Base-by-base conservation (phyloP, 192 early-diverging fungal species). In the Gaertneriomyces sp. region DNA sequence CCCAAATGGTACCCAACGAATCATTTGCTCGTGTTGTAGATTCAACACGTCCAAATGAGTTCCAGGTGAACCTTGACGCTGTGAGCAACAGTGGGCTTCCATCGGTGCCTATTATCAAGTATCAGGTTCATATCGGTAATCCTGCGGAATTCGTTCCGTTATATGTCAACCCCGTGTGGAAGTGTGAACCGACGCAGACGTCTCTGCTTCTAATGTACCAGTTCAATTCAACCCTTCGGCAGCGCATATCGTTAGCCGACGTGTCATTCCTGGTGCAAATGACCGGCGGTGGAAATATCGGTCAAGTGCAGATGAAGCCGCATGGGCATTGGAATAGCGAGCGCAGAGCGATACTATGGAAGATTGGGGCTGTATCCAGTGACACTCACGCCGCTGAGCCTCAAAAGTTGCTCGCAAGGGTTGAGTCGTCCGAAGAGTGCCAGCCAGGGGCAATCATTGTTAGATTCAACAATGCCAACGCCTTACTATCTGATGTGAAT, bases 261-360 rank as follows among this genome's bases (percentile, higher is more conserved):
- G 46, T 80, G 1, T 58, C 65, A 10, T 61, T 80, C 56, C 58
- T 76, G 3, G 74, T 74, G 7, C 64, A 53, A 7, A 43, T 76
- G 5, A 49, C 20, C 7, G 72, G 63, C 19, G 69, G 71, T 4
- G 69, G 64, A 0, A 46, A 75, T n/a, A 57, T 80, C 25, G 33
- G 16, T 1, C 19, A 43, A 33, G 69, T 72, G 4, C 71, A 76
- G 54, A 74, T 63, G 51, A 74, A 76, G 50, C 78, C 78, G 4
- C 63, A 43, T 16, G 78, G 74, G 14, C 12, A 66, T 16, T 80
- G 73, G 71, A 74, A 63, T 63, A 52, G 62, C 17, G 74, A 74
- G 14, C 65, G 68, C 40, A 42, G 58, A 20, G 73, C 74, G 5
- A 49, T 80, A 10, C 56, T 80, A n/a, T 80, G 78, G 78, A 74